Base-by-base conservation (phyloP, 805 yeast genomes). In the Diddensiella santjacobensis region DNA sequence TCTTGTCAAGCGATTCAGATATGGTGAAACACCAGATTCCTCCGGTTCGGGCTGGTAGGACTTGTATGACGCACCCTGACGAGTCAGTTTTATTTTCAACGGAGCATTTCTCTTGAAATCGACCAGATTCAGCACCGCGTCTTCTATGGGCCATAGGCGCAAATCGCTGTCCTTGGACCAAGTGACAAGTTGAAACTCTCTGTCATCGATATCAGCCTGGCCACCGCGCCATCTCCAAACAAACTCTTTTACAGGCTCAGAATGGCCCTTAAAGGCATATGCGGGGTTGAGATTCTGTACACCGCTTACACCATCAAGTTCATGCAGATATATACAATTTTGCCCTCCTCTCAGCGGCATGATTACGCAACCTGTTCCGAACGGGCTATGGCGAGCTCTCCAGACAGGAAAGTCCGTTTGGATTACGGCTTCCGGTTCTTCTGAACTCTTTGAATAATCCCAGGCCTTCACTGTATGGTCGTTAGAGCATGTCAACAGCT, bases 151-250 rank as follows among this genome's bases (percentile, higher is more conserved):
- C 97, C 97, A 91, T 42, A 90, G 67, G 51, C 90, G 73, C 50
- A 93, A 69, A 61, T 87, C 95, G 56, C 82, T 79, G 62, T 93
- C 98, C 44, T 86, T 81, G 1, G 95, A 83, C 97, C 98, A 91
- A 0, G 98, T 87, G 1, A 93, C 91, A 43, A 93, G 65, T 64
- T 93, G 98, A 61, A 79, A 93, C 50, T 90, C 96, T 47, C 91
- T 72, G 68, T 87, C 88, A 56, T 81, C 83, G 11, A 76, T 58
- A 0, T 60, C 64, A 1, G 71, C 62, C 39, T 71, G 70, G 2
- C 71, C 63, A 48, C 80, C 77, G 31, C 88, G 72, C 4, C 79
- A 70, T 54, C 98, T 72, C 96, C 96, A 91, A 1, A 89, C 69
- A 60, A 91, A 89, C 61, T 93, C 98, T 35, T 82, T 83, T 15